A percentile compares a stretch with the other conserved stretches of the same genome.
phyloP scores from a whole-genome alignment of 352 stramenopile species.

The Elongisporangium senticosum region DNA sequence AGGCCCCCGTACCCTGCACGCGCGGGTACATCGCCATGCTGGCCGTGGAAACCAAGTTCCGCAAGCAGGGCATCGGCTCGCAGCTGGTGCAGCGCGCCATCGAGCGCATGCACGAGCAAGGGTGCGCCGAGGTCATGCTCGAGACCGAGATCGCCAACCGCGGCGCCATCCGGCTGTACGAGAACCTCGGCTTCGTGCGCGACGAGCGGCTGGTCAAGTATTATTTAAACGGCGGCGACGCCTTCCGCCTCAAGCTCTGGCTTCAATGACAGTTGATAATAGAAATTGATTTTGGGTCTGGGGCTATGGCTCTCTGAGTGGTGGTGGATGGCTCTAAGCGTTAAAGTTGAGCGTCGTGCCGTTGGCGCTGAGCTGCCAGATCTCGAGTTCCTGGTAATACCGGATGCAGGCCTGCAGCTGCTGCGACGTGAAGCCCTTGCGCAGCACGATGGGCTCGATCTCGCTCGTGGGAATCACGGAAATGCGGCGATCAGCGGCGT shows the following conservation, averaged over 20 bases:
- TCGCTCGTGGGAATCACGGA: conserved; percentile 82
- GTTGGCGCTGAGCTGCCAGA: conserved; percentile 75
- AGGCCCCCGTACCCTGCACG: conserved; percentile 36
- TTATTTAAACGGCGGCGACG: conserved; percentile 94
- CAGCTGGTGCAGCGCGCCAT: conserved; percentile 85
- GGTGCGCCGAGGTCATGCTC: conserved; percentile 88
- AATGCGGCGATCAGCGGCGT: conserved; percentile 67
- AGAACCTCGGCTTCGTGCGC: conserved; percentile 91
- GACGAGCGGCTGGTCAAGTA: conserved; percentile 92
- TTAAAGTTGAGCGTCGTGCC: conserved; percentile 80
- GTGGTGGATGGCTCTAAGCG: conserved; percentile 2
- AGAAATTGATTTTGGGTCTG: neutral
- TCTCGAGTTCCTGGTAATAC: conserved; percentile 90
- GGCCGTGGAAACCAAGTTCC: conserved; percentile 87
- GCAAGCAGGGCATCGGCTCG: conserved; percentile 89
- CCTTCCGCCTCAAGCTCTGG: conserved; percentile 92
- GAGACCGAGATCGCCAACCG: conserved; percentile 93
- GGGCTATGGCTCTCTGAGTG: neutral
- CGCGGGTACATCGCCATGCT: conserved; percentile 95
- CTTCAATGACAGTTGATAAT: conserved; percentile 39
- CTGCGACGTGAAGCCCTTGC: conserved; percentile 95
- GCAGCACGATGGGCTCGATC: conserved; percentile 92
- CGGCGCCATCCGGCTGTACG: conserved; percentile 89
- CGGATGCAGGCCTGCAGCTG: conserved; percentile 94
- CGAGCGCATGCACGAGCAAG: conserved; percentile 76